These are phyloP conservation scores for Hypoxylon sp. DNA, from an alignment of 2,329 filamentous ascomycete species.

Conservation along the genomic window DNA sequence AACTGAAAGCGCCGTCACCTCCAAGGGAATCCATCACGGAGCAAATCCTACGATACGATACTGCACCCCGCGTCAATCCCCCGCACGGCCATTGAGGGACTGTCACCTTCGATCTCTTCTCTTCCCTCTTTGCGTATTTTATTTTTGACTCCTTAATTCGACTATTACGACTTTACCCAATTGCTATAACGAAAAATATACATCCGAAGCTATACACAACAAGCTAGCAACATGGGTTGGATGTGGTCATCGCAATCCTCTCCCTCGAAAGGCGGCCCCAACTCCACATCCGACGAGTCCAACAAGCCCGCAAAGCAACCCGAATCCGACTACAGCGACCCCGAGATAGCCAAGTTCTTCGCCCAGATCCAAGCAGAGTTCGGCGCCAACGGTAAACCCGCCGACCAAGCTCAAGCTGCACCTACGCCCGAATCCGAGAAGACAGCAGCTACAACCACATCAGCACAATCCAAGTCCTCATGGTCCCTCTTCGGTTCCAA, in stretches of 20 bases:
- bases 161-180: conserved; percentile 3
- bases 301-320: conserved; percentile 36
- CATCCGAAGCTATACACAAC: conserved; percentile 8
- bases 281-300: conserved; percentile 41
- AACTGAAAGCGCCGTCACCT: conserved; percentile 20
- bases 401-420: conserved; percentile 32
- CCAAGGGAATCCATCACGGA: conserved; percentile 30
- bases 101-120: neutral
- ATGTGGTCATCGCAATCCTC: conserved; percentile 66
- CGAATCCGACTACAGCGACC: conserved; percentile 57
- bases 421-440: conserved; percentile 26
- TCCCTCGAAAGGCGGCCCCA: conserved; percentile 47
- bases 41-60: conserved; percentile 29
- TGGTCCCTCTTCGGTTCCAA: conserved; percentile 51
- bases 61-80: conserved; percentile 40
- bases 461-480: neutral
- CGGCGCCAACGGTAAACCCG: conserved; percentile 36
- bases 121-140: conserved; percentile 4
- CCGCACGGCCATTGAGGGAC: conserved; percentile 25
- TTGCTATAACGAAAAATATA: conserved; percentile 5
- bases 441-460: neutral
- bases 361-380: conserved; percentile 55
- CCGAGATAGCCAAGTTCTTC: conserved; percentile 70
- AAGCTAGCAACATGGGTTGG: conserved; percentile 70
- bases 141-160: neutral